A percentile compares a stretch with the other conserved stretches of the same genome.
Evolutionary conservation across 805 yeast genomes (phyloP).

Genomic region (Tetrapisispora taiwanensis): DNA sequence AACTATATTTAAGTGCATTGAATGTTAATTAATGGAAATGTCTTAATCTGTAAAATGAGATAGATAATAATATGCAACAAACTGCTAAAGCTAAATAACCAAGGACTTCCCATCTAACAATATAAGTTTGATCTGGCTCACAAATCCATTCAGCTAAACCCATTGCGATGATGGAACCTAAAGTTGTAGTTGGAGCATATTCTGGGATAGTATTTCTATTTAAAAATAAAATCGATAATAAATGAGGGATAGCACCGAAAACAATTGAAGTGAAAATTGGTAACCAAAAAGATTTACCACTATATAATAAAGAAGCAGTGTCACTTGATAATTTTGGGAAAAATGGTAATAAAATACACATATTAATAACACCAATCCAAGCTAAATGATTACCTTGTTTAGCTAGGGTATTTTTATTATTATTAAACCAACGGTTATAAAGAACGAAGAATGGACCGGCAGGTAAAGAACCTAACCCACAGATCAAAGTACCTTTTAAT

Average conservation of each 20-base stretch:
- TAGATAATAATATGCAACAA: slow-evolving; percentile 17
- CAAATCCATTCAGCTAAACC: slow-evolving; percentile 25
- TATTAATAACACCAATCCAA: slow-evolving; percentile 15
- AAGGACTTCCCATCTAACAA: slow-evolving; percentile 27
- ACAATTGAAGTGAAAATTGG: slow-evolving; percentile 9
- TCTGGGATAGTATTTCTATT: slow-evolving; percentile 20
- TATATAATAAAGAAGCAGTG: slow-evolving; percentile 5
- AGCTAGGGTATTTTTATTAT: slow-evolving; percentile 4
- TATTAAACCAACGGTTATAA: slow-evolving; percentile 23
- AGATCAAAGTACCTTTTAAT: slow-evolving; percentile 25
- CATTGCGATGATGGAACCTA: slow-evolving; percentile 21
- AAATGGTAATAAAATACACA: slow-evolving; percentile 16
- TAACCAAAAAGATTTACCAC: slow-evolving; percentile 14
- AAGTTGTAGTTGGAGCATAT: slow-evolving; percentile 20
- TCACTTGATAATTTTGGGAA: slow-evolving; percentile 12
- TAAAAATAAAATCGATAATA: slow-evolving; percentile 17
- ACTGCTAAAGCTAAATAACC: slow-evolving; percentile 22
- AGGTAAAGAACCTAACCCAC: slow-evolving; percentile 25
- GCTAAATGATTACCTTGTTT: slow-evolving; percentile 14
- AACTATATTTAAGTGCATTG: no score
- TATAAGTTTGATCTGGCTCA: slow-evolving; percentile 21
- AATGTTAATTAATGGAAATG: slow-evolving; percentile 3
- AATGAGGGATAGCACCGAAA: slow-evolving; percentile 21
- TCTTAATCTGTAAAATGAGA: slow-evolving; percentile 12
- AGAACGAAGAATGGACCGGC: slow-evolving; percentile 27